These are phyloP conservation scores for Paxillus involutus DNA, from an alignment of 768 basidiomycete species.

Conservation along the genomic window DNA sequence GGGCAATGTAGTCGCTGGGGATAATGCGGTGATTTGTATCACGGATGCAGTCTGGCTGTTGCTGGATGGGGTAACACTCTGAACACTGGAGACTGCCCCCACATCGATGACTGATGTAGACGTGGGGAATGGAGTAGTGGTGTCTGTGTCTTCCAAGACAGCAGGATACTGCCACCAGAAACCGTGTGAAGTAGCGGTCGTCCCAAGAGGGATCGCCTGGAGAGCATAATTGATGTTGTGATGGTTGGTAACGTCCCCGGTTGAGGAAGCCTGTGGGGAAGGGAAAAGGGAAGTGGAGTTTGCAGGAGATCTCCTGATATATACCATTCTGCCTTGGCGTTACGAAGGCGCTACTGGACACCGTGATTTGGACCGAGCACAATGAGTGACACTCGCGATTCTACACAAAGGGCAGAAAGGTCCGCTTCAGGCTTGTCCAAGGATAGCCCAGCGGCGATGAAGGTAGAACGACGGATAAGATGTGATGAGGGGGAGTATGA, in stretches of 20 bases:
- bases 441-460: slow-evolving; percentile 72
- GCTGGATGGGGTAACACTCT: slow-evolving; percentile 2
- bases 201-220: slow-evolving; percentile 9
- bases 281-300: not conserved
- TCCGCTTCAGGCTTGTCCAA: slow-evolving; percentile 62
- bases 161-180: slow-evolving; percentile 42
- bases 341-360: slow-evolving; percentile 14
- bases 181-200: slow-evolving; percentile 28
- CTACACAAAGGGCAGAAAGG: slow-evolving; percentile 61
- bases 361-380: slow-evolving; percentile 38
- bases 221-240: slow-evolving; percentile 11
- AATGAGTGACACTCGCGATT: slow-evolving; percentile 49
- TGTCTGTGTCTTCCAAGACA: slow-evolving; percentile 22
- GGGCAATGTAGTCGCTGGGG: slow-evolving; percentile 20
- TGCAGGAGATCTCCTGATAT: slow-evolving; percentile 19
- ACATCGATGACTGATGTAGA: not conserved
- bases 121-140: slow-evolving; percentile 6
- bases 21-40: slow-evolving; percentile 35
- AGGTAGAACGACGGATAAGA: slow-evolving; percentile 74
- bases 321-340: slow-evolving; percentile 10
- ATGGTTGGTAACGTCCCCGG: slow-evolving; percentile 6
- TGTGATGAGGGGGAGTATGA: slow-evolving; percentile 74
- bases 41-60: slow-evolving; percentile 17
- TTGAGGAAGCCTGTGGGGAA: not conserved
- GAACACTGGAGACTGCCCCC: not conserved